phyloP scores from a whole-genome alignment of 2,329 filamentous ascomycete genomes.

The Alternaria ventricosa region DNA sequence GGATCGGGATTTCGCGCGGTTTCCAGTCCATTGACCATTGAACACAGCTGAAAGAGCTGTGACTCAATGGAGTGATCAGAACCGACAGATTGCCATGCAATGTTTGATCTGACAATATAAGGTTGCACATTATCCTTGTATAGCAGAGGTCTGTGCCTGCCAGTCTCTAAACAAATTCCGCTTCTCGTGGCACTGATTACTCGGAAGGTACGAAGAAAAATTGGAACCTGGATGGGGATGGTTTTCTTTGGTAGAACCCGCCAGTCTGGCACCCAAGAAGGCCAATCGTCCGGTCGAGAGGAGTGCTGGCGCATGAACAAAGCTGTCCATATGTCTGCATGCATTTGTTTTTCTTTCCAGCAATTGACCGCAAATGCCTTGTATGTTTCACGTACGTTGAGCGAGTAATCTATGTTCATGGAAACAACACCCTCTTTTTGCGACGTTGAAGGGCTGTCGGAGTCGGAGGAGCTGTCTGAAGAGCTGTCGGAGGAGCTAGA shows the following conservation, averaged over 20 bases:
- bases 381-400: neutral
- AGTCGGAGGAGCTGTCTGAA: constrained; percentile 26
- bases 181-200: neutral
- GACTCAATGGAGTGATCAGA: accelerated
- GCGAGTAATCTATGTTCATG: neutral
- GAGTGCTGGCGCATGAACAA: neutral
- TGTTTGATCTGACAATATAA: neutral
- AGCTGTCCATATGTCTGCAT: neutral
- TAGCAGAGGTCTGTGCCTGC: neutral
- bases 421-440: accelerated
- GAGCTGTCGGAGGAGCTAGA: constrained; percentile 27
- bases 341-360: neutral
- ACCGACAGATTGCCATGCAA: too few relatives aligned
- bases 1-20: neutral
- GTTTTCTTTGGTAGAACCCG: neutral
- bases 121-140: neutral
- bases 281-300: neutral
- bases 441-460: constrained; percentile 7
- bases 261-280: constrained; percentile 11
- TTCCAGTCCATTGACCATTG: neutral
- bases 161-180: neutral
- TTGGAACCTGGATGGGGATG: accelerated
- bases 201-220: neutral
- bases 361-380: neutral
- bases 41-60: neutral